Conservation (phyloP, 164 flowering plant genomes). For the Vitis labrusca region DNA sequence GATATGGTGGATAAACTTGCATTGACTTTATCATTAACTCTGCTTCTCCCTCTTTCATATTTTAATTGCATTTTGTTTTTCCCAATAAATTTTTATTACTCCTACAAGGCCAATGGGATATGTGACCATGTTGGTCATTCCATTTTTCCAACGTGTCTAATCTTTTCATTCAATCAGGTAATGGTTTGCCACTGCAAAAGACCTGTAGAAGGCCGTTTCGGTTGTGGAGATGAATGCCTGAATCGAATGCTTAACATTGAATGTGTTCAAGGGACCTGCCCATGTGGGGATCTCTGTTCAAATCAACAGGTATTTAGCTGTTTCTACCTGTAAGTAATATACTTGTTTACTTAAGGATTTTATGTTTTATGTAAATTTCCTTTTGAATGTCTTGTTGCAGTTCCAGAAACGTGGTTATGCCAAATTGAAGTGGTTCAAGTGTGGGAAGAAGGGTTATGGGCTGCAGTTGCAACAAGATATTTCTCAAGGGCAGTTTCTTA, state of each 20-base stretch:
- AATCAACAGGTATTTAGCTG: constrained; percentile 73
- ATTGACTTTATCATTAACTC: not conserved
- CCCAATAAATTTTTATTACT: not conserved
- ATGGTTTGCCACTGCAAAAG: constrained; percentile 96
- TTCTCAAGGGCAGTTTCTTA: constrained; percentile 74
- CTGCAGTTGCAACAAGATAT: constrained; percentile 68
- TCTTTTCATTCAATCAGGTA: constrained; percentile 45
- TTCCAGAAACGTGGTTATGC: constrained; percentile 88
- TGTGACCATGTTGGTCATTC: not conserved
- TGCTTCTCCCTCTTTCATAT: not conserved
- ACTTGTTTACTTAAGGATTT: not conserved
- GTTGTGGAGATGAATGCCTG: constrained; percentile 89
- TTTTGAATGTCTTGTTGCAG: constrained; percentile 41
- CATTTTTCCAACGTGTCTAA: constrained; percentile 3
- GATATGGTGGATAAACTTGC: not conserved
- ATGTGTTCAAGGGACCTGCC: constrained; percentile 90
- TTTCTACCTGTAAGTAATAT: not conserved
- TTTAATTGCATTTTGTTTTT: constrained; percentile 1
- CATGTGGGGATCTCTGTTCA: constrained; percentile 91
- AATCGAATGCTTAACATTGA: constrained; percentile 97
- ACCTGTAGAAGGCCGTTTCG: constrained; percentile 58
- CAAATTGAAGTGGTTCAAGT: constrained; percentile 50
- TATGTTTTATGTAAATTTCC: not conserved
- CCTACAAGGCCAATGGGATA: constrained; percentile 1
- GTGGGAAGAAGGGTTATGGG: constrained; percentile 95